Conservation (phyloP, 441 rosid species). For the Rhodomyrtus psidioides region DNA sequence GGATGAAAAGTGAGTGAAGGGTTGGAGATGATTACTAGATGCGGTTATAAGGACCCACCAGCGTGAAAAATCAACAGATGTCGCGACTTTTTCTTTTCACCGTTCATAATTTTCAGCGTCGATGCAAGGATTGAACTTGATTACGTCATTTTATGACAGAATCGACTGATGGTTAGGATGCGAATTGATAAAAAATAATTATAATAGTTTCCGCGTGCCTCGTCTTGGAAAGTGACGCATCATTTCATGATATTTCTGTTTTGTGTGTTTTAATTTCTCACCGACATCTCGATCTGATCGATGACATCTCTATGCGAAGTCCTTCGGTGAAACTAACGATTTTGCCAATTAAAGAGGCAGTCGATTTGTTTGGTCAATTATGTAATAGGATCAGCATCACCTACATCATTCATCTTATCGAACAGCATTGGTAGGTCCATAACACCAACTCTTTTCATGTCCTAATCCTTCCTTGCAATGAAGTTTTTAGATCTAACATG, state of each 20-base stretch:
- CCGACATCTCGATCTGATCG: background rate
- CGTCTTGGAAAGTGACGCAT: background rate
- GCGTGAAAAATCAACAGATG: background rate
- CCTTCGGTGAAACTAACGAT: background rate
- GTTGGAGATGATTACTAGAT: background rate
- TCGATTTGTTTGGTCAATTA: background rate
- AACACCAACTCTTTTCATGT: background rate
- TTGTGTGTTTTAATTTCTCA: background rate
- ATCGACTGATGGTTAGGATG: background rate
- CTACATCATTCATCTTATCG: background rate
- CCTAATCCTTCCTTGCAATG: background rate
- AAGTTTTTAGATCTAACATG: background rate
- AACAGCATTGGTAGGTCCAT: background rate
- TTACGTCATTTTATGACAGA: background rate
- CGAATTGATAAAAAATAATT: background rate
- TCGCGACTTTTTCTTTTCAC: background rate
- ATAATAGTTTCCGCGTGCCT: background rate
- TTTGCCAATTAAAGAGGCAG: background rate
- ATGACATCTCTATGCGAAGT: background rate
- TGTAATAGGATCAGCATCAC: background rate
- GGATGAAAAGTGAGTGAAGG: background rate
- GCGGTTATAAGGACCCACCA: background rate
- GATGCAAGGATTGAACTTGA: background rate
- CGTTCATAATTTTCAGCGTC: too few species aligned
- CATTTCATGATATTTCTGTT: background rate